Conservation (phyloP, 495 filamentous ascomycete genomes). For the Cladorrhinum samala region DNA sequence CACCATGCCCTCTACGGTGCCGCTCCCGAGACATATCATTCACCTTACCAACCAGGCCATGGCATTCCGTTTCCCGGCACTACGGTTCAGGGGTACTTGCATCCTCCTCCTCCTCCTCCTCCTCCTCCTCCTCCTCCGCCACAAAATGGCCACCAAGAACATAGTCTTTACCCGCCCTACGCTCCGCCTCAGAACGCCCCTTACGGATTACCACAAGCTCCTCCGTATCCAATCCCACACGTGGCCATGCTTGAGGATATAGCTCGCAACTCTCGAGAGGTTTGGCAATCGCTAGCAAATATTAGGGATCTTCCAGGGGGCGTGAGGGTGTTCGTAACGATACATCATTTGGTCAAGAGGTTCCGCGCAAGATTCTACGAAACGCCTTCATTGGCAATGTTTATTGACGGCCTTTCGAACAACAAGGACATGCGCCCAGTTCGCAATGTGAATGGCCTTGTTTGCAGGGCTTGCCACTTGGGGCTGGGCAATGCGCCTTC, state of each 20-base stretch:
- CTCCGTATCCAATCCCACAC: slow-evolving; percentile 31
- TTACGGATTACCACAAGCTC: slow-evolving; percentile 12
- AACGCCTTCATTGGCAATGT: slow-evolving; percentile 51
- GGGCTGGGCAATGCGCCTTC: slow-evolving; percentile 28
- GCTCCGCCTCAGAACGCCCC: slow-evolving; percentile 9
- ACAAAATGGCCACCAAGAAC: slow-evolving; percentile 16
- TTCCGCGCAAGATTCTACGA: slow-evolving; percentile 50
- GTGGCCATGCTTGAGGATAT: slow-evolving; percentile 53
- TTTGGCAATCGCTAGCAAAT: slow-evolving; percentile 55
- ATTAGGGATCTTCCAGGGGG: slow-evolving; percentile 58
- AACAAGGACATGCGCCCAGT: slow-evolving; percentile 61
- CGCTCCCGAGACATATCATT: not conserved
- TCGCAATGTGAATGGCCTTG: slow-evolving; percentile 56
- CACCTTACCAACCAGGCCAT: slow-evolving; percentile 18
- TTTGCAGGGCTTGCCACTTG: slow-evolving; percentile 55
- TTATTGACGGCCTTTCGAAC: slow-evolving; percentile 61
- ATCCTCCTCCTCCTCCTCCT: slow-evolving; percentile 28
- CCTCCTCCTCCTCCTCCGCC: slow-evolving; percentile 23
- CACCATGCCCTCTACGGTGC: not conserved
- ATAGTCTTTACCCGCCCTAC: slow-evolving; percentile 24
- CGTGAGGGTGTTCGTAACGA: slow-evolving; percentile 55
- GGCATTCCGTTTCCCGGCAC: too few species aligned
- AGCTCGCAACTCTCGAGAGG: slow-evolving; percentile 50
- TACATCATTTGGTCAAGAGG: slow-evolving; percentile 53
- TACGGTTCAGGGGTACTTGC: too few species aligned